These are phyloP conservation scores for Naganishia antarctica DNA, from an alignment of 768 basidiomycete genomes.

Conservation along the genomic window DNA sequence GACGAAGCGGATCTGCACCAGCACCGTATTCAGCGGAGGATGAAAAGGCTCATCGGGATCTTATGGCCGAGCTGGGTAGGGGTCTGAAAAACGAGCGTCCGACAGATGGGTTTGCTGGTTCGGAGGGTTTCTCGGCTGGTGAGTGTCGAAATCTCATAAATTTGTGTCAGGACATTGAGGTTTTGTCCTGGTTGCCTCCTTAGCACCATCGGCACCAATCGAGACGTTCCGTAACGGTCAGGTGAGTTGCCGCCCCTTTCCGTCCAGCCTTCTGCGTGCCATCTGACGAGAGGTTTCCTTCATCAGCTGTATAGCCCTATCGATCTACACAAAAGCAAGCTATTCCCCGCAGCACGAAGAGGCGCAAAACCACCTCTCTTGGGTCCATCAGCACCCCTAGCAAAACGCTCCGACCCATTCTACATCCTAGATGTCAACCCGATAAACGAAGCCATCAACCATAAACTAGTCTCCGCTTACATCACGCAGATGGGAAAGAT, in stretches of 20 bases:
- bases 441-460: conserved; percentile 56
- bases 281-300: not conserved
- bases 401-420: conserved; percentile 64
- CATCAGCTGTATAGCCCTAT: conserved; percentile 17
- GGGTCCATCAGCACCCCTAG: conserved; percentile 58
- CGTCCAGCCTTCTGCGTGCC: no score
- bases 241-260: not conserved
- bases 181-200: not conserved
- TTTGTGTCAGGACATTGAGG: no score
- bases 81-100: not conserved
- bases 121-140: not conserved
- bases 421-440: conserved; percentile 70
- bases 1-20: conserved; percentile 12
- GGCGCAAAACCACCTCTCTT: conserved; percentile 52
- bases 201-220: conserved; percentile 16
- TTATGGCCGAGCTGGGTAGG: not conserved
- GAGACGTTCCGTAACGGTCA: not conserved
- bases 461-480: conserved; percentile 33
- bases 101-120: not conserved
- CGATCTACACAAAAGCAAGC: conserved; percentile 12
- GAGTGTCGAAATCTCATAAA: no score
- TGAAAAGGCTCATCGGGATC: not conserved
- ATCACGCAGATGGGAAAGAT: conserved; percentile 57
- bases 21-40: not conserved
- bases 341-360: conserved; percentile 23